Evolutionary conservation across 139 green algal genomes (phyloP).

Genomic region (Chlorella sorokiniana): DNA sequence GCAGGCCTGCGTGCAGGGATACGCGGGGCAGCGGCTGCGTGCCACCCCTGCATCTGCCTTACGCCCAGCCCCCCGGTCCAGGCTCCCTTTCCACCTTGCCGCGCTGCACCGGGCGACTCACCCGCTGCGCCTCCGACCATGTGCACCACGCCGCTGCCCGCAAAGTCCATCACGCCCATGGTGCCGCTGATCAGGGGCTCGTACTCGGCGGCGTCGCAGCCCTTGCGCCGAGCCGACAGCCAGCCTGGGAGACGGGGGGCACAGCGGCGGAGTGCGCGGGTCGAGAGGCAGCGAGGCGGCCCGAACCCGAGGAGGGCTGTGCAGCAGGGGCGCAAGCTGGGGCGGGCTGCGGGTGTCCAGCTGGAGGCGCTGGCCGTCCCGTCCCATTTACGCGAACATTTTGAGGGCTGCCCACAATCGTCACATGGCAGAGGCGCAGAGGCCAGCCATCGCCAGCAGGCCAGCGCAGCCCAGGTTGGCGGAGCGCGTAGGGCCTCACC

Average conservation of each 20-base stretch:
- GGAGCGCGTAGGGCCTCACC: background rate
- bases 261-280: background rate
- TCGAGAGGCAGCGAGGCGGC: background rate
- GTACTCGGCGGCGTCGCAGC: background rate
- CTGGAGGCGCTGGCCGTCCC: too few species aligned
- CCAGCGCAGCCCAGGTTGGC: too few species aligned
- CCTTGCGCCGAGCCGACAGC: slow-evolving; percentile 49
- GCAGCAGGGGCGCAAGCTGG: background rate
- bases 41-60: background rate
- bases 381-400: too few species aligned
- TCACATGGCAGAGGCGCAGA: too few species aligned
- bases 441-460: too few species aligned
- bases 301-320: background rate
- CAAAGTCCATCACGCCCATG: slow-evolving; percentile 51
- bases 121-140: slow-evolving; percentile 43
- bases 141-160: slow-evolving; percentile 52
- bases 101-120: background rate
- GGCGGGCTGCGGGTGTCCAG: too few species aligned
- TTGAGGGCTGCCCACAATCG: too few species aligned
- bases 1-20: too few species aligned
- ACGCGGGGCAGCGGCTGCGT: background rate
- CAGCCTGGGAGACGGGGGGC: slow-evolving; percentile 41
- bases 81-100: too few species aligned
- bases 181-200: slow-evolving; percentile 12
- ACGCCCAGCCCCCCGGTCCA: too few species aligned